These are phyloP conservation scores for Desmodesmus armatus DNA, from an alignment of 139 green algal genomes.

Conservation along the genomic window DNA sequence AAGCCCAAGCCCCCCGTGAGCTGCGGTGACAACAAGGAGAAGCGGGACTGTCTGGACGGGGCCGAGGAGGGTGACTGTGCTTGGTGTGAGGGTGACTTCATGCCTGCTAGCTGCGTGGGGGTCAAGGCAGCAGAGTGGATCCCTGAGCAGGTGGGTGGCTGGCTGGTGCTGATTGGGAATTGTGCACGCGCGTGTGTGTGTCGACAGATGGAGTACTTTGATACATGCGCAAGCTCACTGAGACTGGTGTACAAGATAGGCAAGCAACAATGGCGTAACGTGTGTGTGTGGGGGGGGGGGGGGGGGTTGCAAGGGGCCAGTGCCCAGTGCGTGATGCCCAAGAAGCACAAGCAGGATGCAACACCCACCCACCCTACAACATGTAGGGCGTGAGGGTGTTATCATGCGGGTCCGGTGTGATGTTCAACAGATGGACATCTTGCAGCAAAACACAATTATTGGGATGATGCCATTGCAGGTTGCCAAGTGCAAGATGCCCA, in stretches of 20 bases:
- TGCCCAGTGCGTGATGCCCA: too few species aligned
- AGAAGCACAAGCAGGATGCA: constrained; percentile 6
- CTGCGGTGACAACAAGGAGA: constrained; percentile 45
- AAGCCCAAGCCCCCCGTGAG: constrained; percentile 14
- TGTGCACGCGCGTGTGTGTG: too few species aligned
- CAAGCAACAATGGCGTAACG: too few species aligned
- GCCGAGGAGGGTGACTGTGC: constrained; percentile 39
- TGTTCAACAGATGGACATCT: too few species aligned
- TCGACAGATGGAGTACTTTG: too few species aligned
- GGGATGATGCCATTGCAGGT: background rate
- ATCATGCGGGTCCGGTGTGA: constrained; percentile 26
- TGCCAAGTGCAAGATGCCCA: constrained; percentile 40
- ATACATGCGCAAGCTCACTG: too few species aligned
- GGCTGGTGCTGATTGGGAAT: too few species aligned
- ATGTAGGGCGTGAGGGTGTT: constrained; percentile 23
- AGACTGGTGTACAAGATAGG: too few species aligned
- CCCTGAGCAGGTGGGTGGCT: constrained; percentile 6
- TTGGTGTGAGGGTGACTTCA: constrained; percentile 39
- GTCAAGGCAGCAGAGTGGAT: constrained; percentile 20
- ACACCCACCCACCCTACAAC: constrained; percentile 1
- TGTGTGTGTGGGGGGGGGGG: too few species aligned
- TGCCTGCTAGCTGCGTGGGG: constrained; percentile 17
- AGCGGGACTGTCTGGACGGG: constrained; percentile 33
- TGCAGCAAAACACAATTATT: too few species aligned
- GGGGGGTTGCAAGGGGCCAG: too few species aligned